phyloP scores from a whole-genome alignment of 2,329 filamentous ascomycete genomes.

The Macrophomina pseudophaseolina region DNA sequence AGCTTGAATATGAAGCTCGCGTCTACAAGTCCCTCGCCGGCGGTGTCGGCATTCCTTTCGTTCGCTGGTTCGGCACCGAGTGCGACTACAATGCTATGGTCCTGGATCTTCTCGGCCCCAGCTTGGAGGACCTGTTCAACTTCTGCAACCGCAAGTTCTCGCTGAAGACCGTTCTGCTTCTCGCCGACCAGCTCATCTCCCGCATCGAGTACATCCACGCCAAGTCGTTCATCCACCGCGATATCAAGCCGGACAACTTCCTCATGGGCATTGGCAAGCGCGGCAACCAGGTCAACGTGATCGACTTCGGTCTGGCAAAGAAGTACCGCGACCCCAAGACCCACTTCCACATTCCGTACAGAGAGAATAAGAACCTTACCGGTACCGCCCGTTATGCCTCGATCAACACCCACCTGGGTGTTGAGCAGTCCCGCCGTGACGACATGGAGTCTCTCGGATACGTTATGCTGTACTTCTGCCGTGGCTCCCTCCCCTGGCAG shows the following conservation, averaged over 20 bases:
- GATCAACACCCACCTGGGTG: constrained; percentile 98
- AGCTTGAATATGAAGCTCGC: constrained; percentile 97
- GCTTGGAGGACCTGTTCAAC: constrained; percentile 98
- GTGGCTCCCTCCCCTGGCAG: constrained; percentile 98
- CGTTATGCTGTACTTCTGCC: constrained; percentile 99
- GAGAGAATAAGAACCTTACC: constrained; percentile 99
- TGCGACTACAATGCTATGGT: constrained; percentile 99
- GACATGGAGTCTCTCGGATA: constrained; percentile 99
- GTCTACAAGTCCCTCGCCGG: constrained; percentile 90
- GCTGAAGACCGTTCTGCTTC: constrained; percentile 93
- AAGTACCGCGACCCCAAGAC: constrained; percentile 99
- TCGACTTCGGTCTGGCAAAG: constrained; percentile 98
- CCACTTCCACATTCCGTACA: constrained; percentile 98
- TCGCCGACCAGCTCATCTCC: constrained; percentile 97
- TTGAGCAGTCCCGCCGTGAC: constrained; percentile 98
- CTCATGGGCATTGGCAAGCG: constrained; percentile 99
- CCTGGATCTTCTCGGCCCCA: constrained; percentile 92
- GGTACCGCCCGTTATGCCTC: constrained; percentile 98
- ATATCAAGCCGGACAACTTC: constrained; percentile 99
- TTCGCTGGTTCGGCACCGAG: constrained; percentile 99
- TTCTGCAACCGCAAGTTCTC: constrained; percentile 99
- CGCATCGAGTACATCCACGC: constrained; percentile 99
- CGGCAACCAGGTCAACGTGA: constrained; percentile 99
- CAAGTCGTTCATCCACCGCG: constrained; percentile 99
- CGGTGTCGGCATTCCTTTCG: constrained; percentile 96